Base-by-base conservation (phyloP, 2,329 filamentous ascomycete genomes). In the Hypocrella siamensis region DNA sequence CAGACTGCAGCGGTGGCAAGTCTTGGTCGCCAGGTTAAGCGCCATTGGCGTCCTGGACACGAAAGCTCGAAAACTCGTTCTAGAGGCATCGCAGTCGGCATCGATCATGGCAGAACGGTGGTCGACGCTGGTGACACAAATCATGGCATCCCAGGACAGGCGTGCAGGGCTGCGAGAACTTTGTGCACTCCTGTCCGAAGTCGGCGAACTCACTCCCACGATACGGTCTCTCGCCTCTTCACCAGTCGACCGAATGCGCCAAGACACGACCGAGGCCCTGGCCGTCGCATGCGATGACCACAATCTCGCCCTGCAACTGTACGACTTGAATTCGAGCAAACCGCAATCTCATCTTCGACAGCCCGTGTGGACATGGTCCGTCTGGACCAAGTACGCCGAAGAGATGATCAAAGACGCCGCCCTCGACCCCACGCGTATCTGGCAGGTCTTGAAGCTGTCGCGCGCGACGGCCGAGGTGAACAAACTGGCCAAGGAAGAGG, bases 361-460 rank as follows among this genome's bases (percentile, higher is more conserved):
- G 9, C 32, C 31, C 2, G 6, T 31, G 4, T 53, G 53, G 47
- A 31, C 43, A 12, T 58, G 54, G 52, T 41, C 42, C 11, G 31
- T 41, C 10, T 60, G 56, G 56, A 35, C 34, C 14, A 42, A 40
- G 4, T 47, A 56, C 32, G 27, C 46, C 4, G 41, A 55, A 25
- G 30, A 33, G 17, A 50, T 59, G 36, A 46, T 57, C 36, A 44
- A 44, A 24, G 52, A 58, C 31, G 35, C 44, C 4, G 30, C 41
- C 5, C 22, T 56, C 10, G 33, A 38, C 6, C 21, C 40, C 8
- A 15, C 19, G 12, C 31, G 40, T 6, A 39, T 53, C 8, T 56
- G 51, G 51, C 35, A 41, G 18, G 33, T 51, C 15, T 36, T 56
- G 15, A 37, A 44, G 19, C 36, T 48, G 15, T 25, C 31, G 5